Base-by-base conservation (phyloP, 176 grass and related monocot genomes). In the bread wheat (Triticum aestivum) region DNA sequence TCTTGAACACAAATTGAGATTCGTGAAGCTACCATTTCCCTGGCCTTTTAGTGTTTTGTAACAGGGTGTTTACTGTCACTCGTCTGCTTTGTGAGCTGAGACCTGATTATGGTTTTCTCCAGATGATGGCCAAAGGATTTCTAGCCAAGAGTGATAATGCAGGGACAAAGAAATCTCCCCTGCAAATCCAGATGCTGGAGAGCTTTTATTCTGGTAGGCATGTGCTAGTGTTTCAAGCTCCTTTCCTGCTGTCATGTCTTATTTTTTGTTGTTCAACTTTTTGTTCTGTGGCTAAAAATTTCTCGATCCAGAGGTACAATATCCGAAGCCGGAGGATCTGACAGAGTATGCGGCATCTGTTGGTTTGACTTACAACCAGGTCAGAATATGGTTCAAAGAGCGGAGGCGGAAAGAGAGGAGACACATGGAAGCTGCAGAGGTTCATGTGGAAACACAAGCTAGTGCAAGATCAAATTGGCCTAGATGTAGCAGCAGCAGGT, bases 391-490 rank as follows among this genome's bases (percentile, higher is more conserved):
- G 97, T 99, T 99, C 91, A 87, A 89, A 85, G 94, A 99, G 76
- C 91, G 94, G 83, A 99, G 97, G 91, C 94, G 97, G 77, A 99
- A 97, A 89, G 89, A 96, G 56, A 96, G 88, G 83, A 94, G 56
- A 86, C 83, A 91, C 73, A 88, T 75, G 61, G 87, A 91, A 83
- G 56, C 71, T 59, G 20, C 59, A 49, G 79, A 65, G 18, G 35
- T 52, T 70, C 68, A 68, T 52, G 77, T 83, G 71, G 82, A 83
- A 71, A 85, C 61, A 54, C 80, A 70, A 58, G 78, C 65, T 35
- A 80, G 66, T 80, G 81, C 51, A 79, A 86, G 11, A 51, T 90
- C 83, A 72, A 70, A 86, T 56, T 79, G 88, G 82, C 65, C 71
- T 79, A 88, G 73, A 78, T 75, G 63, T 71, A 73, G 75, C 86